Base-by-base conservation (phyloP, 306 rosid genomes). In the Cyamopsis tetragonoloba region DNA sequence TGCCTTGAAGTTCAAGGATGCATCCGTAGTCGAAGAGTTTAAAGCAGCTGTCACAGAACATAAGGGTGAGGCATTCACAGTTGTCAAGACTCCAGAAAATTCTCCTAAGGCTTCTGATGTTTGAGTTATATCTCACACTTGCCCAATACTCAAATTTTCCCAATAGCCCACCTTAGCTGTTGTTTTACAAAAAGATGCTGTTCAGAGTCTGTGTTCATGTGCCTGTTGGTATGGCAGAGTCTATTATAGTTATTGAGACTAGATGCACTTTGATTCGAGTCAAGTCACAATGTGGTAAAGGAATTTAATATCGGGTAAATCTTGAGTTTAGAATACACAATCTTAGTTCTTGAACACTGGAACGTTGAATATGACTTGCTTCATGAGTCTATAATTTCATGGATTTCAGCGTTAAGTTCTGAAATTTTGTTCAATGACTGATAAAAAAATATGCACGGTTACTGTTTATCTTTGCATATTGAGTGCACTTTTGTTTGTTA, bases 1-100 rank as follows among this genome's bases (percentile, higher is more conserved):
- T 74, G 99, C 97, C 46, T 79, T 93, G 85, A 93, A 88, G 77
- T 93, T 93, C 91, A 90, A 83, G 71, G 99, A 93, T 39, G 85
- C 54, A 6, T 77, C 96, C 51, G 66, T 84, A 4, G 85, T 88
- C 3, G 97, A 88, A 50, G 92, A 86, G 59, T 92, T 92, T 77
- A 82, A 85, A 37, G 62, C 87, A 0, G 85, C 89, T 4, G 84
- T 89, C n/a, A 53, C 75, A 0, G 86, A 78, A 57, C 84, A 89
- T 50, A 88, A 83, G 73, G 87, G 87, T 14, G 86, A 86, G 64
- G 28, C 76, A 7, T 28, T 86, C 18, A 15, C 85, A 0, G 64
- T 32, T 56, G 64, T 74, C 69, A 88, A 88, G 62, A 86, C 97
- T 38, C 92, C 97, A 1, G 95, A 91, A 67, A 91, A 91, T 66